A percentile compares a stretch with the other conserved stretches of the same genome.
These are phyloP conservation scores for Erodium trifolium DNA, from an alignment of 441 rosid species.

Conservation along the genomic window DNA sequence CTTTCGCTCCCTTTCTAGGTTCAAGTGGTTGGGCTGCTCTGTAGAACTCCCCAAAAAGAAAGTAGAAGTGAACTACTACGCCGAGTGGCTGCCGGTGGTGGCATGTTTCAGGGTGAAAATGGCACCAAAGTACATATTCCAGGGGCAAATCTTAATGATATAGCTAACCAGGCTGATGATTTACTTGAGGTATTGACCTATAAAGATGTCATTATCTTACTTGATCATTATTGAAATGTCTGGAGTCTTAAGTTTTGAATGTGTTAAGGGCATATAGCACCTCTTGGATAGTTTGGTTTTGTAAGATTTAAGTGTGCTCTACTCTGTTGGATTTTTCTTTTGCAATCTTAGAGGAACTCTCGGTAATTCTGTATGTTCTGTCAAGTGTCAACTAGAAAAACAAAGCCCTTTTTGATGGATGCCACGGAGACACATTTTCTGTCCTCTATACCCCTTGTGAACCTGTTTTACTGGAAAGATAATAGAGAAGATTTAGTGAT, in stretches of 20 bases:
- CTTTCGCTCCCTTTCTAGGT: constrained; percentile 34
- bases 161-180: constrained; percentile 97
- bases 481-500: neutral
- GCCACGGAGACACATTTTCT: neutral
- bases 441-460: neutral
- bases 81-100: constrained; percentile 97
- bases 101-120: constrained; percentile 58
- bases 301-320: neutral
- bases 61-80: constrained; percentile 86
- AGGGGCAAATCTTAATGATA: constrained; percentile 74
- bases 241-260: neutral
- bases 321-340: neutral
- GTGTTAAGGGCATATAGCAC: neutral
- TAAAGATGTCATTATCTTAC: constrained; percentile 8
- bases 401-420: neutral
- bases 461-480: neutral
- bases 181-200: constrained; percentile 59
- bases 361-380: neutral
- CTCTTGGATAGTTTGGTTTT: constrained; percentile 1
- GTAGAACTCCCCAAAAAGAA: constrained; percentile 84
- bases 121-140: constrained; percentile 80
- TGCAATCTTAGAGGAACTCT: neutral
- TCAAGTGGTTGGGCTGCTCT: constrained; percentile 90
- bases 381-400: neutral
- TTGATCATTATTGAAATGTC: neutral